Base-by-base conservation (phyloP, 768 basidiomycete species). In the Boletus subcaerulescens region DNA sequence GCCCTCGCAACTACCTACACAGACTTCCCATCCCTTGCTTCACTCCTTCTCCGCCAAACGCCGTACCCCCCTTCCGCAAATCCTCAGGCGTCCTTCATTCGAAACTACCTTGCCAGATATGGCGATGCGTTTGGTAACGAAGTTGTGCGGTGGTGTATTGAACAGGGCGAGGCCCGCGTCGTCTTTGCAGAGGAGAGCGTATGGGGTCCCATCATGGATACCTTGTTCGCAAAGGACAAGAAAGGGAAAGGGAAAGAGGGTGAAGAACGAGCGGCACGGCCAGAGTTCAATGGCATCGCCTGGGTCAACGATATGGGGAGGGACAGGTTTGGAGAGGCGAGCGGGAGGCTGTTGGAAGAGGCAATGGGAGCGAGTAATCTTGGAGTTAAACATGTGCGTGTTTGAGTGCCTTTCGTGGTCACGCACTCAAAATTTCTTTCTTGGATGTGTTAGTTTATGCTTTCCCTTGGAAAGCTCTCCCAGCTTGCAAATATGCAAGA, bases 131-230 rank as follows among this genome's bases (percentile, higher is more conserved):
- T 98, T 60, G 88, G 93, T 0, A 84, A 79, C n/a, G 87, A 92
- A 64, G 77, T 97, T n/a, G 95, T 91, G 65, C 82, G 84, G 64
- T 97, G 90, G 90, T 96, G 92, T 68, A 89, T 96, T 47, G 89
- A 93, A 60, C 86, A 94, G 59, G 91, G 90, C 17, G 92, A 93
- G 71, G 71, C 91, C 22, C 83, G 92, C 13, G 81, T 86, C 6
- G 79, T 98, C 70, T 91, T 98, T 60, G 82, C 85, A 2, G 87
- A 91, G 59, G 86, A 89, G 45, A 80, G 82, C 31, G 70, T 76
- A 15, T 83, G 88, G 62, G 73, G 75, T 31, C 71, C 70, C 1
- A 83, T 89, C 50, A 76, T 97, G 57, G 89, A 91, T 65, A 76
- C 74, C 33, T 91, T 90, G 71, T 90, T 98, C 63, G 39, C 40